Evolutionary conservation across 2,329 filamentous ascomycete genomes (phyloP).

Genomic region (Colletotrichum navitas): DNA sequence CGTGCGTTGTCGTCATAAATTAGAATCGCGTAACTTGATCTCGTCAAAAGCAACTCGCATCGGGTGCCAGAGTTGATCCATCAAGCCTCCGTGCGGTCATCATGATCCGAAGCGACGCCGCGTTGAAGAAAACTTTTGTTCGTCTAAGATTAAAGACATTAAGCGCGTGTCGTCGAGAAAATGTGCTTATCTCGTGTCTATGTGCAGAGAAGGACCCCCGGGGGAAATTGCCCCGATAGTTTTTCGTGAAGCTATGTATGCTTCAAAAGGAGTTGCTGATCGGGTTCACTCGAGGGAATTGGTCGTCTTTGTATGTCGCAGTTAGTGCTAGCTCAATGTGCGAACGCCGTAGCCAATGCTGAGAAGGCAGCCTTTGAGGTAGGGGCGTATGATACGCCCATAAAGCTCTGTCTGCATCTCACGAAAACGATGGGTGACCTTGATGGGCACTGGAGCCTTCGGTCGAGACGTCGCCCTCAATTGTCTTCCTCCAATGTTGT

Average conservation of each 20-base stretch:
- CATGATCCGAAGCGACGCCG: constrained; percentile 44
- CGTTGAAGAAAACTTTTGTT: constrained; percentile 46
- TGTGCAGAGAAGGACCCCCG: constrained; percentile 45
- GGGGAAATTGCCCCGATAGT: constrained; percentile 20
- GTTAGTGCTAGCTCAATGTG: constrained; percentile 42
- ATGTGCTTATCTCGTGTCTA: constrained; percentile 49
- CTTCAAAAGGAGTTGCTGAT: constrained; percentile 24
- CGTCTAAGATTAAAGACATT: constrained; percentile 50
- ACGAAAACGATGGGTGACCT: constrained; percentile 47
- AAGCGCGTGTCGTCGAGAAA: constrained; percentile 52
- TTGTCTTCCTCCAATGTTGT: constrained; percentile 96
- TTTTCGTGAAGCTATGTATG: constrained; percentile 31
- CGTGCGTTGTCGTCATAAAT: constrained; percentile 46
- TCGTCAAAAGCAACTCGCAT: constrained; percentile 33
- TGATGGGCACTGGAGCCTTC: constrained; percentile 66
- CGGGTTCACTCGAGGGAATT: not conserved
- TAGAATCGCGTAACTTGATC: constrained; percentile 46
- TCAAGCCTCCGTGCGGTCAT: constrained; percentile 22
- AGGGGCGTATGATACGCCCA: constrained; percentile 44
- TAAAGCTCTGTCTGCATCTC: constrained; percentile 44
- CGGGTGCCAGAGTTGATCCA: constrained; percentile 17
- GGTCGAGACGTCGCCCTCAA: constrained; percentile 86
- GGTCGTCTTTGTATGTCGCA: constrained; percentile 20
- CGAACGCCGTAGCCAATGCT: constrained; percentile 57
- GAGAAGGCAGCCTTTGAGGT: constrained; percentile 43